Base-by-base conservation (phyloP, 1,284 basidiomycete genomes). In the Stereum hirsutum region DNA sequence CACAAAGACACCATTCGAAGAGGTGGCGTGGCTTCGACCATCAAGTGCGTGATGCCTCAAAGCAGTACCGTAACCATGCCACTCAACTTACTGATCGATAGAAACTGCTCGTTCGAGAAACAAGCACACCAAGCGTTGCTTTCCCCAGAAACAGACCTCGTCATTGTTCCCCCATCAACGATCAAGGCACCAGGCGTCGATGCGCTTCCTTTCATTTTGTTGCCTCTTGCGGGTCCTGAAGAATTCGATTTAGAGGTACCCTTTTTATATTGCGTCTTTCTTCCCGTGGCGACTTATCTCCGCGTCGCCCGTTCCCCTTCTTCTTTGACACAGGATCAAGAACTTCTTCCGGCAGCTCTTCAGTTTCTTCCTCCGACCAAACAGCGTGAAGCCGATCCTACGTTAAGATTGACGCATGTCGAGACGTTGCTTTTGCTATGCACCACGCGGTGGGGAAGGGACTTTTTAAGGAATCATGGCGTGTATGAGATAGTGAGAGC, bases 181-280 rank as follows among this genome's bases (percentile, higher is more conserved):
- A 53, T 57, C 5, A 63, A 61, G 11, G 88, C 85, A 1, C 81
- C 86, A 6, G 90, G 90, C 1, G 79, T 95, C 39, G 85, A 91
- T 59, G 75, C 85, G 5, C 68, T 96, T 4, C 83, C 89, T 0
- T 86, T 81, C 54, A 70, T 99, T 8, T 70, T 99, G 1, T 74
- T 95, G 4, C 95, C 95, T 0, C 72, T 99, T 2, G 93, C 94
- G 49, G 94, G 94, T 4, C 87, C 92, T 1, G 93, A 97, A 60
- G 95, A 98, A 60, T 82, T 89, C 48, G 90, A 95, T 48, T 70
- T 93, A 2, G 92, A 95, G 52, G 89, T 87, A 51, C 46, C 66
- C 23, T 30, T 17, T 20, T 26, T 23, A 28, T 43, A 34, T 19
- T 26, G 31, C 21, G 32, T 14, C 37, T 44, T 12, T 28, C 35